Evolutionary conservation across 371 early-diverging fungal genomes (phyloP).

Genomic region (Coemansia sp.): DNA sequence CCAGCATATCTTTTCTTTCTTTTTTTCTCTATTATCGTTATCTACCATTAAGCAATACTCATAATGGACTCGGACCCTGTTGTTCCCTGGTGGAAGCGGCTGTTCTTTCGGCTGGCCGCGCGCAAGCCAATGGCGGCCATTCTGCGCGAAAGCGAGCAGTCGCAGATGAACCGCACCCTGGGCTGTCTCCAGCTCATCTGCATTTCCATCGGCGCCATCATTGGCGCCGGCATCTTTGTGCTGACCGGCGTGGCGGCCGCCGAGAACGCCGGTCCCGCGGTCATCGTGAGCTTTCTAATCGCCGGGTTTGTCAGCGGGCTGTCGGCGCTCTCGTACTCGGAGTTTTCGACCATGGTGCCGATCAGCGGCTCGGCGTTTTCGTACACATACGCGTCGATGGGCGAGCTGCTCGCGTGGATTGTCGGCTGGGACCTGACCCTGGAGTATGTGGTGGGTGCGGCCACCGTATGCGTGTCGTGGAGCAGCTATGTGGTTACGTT

Average conservation of each 20-base stretch:
- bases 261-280: conserved; percentile 75
- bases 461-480: conserved; percentile 77
- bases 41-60: no score
- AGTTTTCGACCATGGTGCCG: conserved; percentile 82
- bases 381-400: conserved; percentile 81
- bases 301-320: conserved; percentile 72
- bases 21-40: no score
- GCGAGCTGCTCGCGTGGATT: conserved; percentile 80
- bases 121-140: conserved; percentile 48
- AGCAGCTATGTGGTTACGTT: conserved; percentile 74
- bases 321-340: conserved; percentile 78
- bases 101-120: conserved; percentile 13
- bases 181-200: conserved; percentile 51
- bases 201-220: conserved; percentile 60
- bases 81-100: conserved; percentile 25
- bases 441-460: conserved; percentile 78
- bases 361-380: conserved; percentile 84
- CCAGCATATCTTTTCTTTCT: no score
- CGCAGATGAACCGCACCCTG: conserved; percentile 49
- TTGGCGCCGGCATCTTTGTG: conserved; percentile 61
- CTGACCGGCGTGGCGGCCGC: conserved; percentile 76
- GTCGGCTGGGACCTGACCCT: conserved; percentile 86
- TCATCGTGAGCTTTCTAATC: conserved; percentile 74
- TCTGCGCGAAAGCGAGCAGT: conserved; percentile 36
- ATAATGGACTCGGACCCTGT: neutral